Percentiles rank a stretch among this genome's conserved stretches.
Conservation (phyloP, 2,329 filamentous ascomycete genomes). For the Exserohilum turcica region DNA sequence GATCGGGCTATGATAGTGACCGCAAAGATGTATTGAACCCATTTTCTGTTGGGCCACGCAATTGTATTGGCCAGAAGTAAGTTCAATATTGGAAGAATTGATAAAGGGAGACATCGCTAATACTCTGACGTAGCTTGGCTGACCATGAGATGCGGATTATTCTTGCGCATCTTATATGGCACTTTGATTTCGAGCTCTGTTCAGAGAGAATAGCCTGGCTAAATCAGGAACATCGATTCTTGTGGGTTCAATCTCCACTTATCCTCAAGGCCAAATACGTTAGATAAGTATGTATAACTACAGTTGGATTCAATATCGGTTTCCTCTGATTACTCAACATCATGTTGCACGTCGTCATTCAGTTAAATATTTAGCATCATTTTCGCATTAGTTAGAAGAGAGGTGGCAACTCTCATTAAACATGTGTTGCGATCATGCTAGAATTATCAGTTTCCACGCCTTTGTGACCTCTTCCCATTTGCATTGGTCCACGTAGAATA, state of each 20-base stretch:
- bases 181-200: constrained; percentile 34
- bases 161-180: constrained; percentile 27
- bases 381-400: too few relatives aligned
- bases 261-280: constrained; percentile 18
- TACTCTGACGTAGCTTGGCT: constrained; percentile 23
- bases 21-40: constrained; percentile 29
- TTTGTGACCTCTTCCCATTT: too few relatives aligned
- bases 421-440: too few relatives aligned
- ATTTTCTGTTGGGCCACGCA: constrained; percentile 36
- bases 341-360: too few relatives aligned
- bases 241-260: constrained; percentile 24
- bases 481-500: too few relatives aligned
- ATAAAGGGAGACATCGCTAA: not conserved
- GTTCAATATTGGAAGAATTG: constrained; percentile 7
- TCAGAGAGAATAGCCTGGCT: constrained; percentile 4
- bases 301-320: too few relatives aligned
- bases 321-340: too few relatives aligned
- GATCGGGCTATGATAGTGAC: constrained; percentile 28
- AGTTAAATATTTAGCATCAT: too few relatives aligned
- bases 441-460: too few relatives aligned
- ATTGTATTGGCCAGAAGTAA: constrained; percentile 45
- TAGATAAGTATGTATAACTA: too few relatives aligned
- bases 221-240: constrained; percentile 11
- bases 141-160: constrained; percentile 44
- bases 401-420: too few relatives aligned